Percentiles rank a stretch among this genome's conserved stretches.
Conservation (phyloP, 2,329 filamentous ascomycete genomes). For the Colletotrichum filicis region DNA sequence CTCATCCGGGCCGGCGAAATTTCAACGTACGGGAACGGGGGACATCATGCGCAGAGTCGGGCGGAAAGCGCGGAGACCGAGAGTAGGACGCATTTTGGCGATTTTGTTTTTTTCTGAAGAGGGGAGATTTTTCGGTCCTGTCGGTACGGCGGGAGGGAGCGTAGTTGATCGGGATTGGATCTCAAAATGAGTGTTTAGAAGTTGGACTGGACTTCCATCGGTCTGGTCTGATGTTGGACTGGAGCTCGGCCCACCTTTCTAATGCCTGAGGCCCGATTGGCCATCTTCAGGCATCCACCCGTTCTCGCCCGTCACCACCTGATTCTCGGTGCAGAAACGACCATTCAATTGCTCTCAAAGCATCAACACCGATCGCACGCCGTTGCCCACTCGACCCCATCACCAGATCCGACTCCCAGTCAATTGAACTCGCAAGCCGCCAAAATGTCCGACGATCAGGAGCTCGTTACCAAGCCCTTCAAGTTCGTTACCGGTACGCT, state of each 20-base stretch:
- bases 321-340: conserved; percentile 47
- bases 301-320: conserved; percentile 47
- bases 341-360: conserved; percentile 40
- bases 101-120: conserved; percentile 7
- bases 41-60: conserved; percentile 74
- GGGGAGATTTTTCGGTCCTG: conserved; percentile 28
- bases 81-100: conserved; percentile 73
- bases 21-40: conserved; percentile 76
- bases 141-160: conserved; percentile 26
- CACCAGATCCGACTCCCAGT: conserved; percentile 42
- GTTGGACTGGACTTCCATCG: conserved; percentile 23
- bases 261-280: conserved; percentile 47
- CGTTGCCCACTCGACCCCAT: conserved; percentile 49
- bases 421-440: conserved; percentile 49
- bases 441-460: conserved; percentile 89
- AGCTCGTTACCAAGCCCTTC: conserved; percentile 96
- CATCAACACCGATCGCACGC: conserved; percentile 45
- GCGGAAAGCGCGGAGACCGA: conserved; percentile 74
- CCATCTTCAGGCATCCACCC: conserved; percentile 30
- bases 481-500: conserved; percentile 98
- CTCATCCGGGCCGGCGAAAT: conserved; percentile 24
- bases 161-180: conserved; percentile 44
- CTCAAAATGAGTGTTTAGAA: conserved; percentile 35
- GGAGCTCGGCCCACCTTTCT: conserved; percentile 31
- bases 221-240: conserved; percentile 34